Percentiles rank a stretch among this genome's conserved stretches.
Evolutionary conservation across 306 rosid species (phyloP).

Genomic region (Cicer chorassanicum): DNA sequence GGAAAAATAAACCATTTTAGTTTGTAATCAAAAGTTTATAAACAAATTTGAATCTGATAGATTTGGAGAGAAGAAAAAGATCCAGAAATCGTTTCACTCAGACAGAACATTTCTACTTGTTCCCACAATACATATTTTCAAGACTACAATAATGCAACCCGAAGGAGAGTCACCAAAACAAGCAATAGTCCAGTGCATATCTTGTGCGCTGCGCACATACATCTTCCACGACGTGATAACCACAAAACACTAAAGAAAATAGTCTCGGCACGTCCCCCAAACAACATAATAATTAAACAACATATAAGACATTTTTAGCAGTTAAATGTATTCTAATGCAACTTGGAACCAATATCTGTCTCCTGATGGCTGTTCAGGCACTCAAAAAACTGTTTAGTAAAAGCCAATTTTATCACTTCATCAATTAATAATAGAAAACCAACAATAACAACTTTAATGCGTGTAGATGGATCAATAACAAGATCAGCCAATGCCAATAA

Average conservation of each 20-base stretch:
- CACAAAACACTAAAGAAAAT: conserved; percentile 33
- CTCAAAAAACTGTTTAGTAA: conserved; percentile 9
- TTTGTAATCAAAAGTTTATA: not conserved
- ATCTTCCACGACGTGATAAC: not conserved
- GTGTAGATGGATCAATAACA: conserved; percentile 19
- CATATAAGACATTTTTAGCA: conserved; percentile 4
- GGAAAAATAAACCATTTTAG: not conserved
- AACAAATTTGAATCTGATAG: not conserved
- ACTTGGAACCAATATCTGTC: conserved; percentile 30
- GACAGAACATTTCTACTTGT: not conserved
- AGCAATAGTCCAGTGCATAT: not conserved
- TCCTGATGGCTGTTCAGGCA: conserved; percentile 28
- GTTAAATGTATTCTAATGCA: conserved; percentile 17
- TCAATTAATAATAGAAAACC: conserved; percentile 17
- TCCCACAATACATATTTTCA: conserved; percentile 27
- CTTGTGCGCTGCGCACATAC: conserved; percentile 2
- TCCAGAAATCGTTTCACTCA: conserved; percentile 29
- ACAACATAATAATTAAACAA: not conserved
- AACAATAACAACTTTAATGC: not conserved
- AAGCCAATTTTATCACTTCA: not conserved
- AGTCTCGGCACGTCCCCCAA: conserved; percentile 29
- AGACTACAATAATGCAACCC: conserved; percentile 19
- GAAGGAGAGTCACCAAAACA: not conserved
- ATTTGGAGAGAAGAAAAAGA: conserved; percentile 4
- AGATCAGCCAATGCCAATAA: conserved; percentile 6